Percentiles rank a stretch among this genome's conserved stretches.
phyloP scores from a whole-genome alignment of 2,329 filamentous ascomycete species.

The Penicillium olsonii region DNA sequence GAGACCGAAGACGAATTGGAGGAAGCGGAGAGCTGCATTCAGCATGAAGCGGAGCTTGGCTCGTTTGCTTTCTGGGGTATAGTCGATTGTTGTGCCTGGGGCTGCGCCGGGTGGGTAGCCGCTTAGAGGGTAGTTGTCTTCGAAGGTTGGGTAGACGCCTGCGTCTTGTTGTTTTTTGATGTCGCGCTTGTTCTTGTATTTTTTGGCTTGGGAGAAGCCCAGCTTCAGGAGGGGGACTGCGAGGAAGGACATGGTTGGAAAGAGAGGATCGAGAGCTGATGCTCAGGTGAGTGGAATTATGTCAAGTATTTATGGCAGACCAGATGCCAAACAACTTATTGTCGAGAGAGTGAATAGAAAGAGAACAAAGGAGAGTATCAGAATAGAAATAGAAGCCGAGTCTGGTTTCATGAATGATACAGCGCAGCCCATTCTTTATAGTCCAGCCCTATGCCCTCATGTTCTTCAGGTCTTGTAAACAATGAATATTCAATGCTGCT shows the following conservation, averaged over 20 bases:
- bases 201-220: slow-evolving; percentile 33
- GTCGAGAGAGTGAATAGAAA: slow-evolving; percentile 14
- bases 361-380: slow-evolving; percentile 12
- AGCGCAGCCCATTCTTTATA: slow-evolving; percentile 14
- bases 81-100: slow-evolving; percentile 17
- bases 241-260: slow-evolving; percentile 33
- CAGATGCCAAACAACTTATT: slow-evolving; percentile 16
- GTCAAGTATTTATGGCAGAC: slow-evolving; percentile 13
- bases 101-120: slow-evolving; percentile 22
- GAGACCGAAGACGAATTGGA: slow-evolving; percentile 75
- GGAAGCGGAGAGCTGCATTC: slow-evolving; percentile 61
- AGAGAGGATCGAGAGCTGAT: too few relatives aligned
- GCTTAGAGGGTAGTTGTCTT: slow-evolving; percentile 20
- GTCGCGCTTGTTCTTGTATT: slow-evolving; percentile 31
- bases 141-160: slow-evolving; percentile 17
- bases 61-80: slow-evolving; percentile 13
- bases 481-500: slow-evolving; percentile 12
- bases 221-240: slow-evolving; percentile 30
- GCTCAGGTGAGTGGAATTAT: too few relatives aligned
- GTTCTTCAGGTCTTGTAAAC: neutral
- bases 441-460: neutral
- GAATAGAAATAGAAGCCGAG: slow-evolving; percentile 7
- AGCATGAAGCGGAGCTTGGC: slow-evolving; percentile 17
- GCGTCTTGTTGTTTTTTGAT: slow-evolving; percentile 16
- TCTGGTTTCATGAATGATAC: slow-evolving; percentile 1